Base-by-base conservation (phyloP, 2,329 filamentous ascomycete genomes). In the Mycosphaerella arachidis region DNA sequence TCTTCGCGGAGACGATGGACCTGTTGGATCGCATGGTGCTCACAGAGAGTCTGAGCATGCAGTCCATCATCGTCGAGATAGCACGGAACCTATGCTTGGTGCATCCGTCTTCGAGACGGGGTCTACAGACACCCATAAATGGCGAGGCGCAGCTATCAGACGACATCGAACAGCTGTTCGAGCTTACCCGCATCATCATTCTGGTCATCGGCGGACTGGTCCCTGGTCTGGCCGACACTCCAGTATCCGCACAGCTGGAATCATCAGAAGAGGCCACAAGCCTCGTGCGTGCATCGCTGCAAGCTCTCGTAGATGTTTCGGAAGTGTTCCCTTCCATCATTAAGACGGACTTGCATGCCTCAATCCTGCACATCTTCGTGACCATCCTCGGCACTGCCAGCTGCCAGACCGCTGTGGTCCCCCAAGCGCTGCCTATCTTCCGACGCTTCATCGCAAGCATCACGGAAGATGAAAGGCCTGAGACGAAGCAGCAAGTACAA, bases 1-100 rank as follows among this genome's bases (percentile, higher is more conserved):
- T 99, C 50, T 99, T 99, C 73, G 90, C 92, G 0, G 94, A 99
- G 77, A 96, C 92, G 0, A 96, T 97, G 87, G 94, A 99, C 69
- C 84, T 96, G 56, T 84, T 99, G 4, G 93, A 97, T 74, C 86
- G 94, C 6, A 84, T 99, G 40, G 92, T 95, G 4, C 82, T 99
- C 60, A 99, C 93, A 0, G 93, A 97, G 72, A 90, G 89, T 0
- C 81, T 94, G 29, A 88, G 92, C 63, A 90, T 97, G 20, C 94
- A 99, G 74, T 84, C 85, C 0, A 91, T 96, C 30, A 96, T 99
- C 70, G 92, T 99, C 8, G 90, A 96, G 68, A 97, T 97, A 68
- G 92, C 92, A 0, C 85, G 92, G 57, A 92, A 91, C 53, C 80
- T 99, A 16, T 97, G 93, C 68, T 83, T 97, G 18, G 88, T 91